Base-by-base conservation (phyloP, 139 green algal species). In the Yamagishiella unicocca region DNA sequence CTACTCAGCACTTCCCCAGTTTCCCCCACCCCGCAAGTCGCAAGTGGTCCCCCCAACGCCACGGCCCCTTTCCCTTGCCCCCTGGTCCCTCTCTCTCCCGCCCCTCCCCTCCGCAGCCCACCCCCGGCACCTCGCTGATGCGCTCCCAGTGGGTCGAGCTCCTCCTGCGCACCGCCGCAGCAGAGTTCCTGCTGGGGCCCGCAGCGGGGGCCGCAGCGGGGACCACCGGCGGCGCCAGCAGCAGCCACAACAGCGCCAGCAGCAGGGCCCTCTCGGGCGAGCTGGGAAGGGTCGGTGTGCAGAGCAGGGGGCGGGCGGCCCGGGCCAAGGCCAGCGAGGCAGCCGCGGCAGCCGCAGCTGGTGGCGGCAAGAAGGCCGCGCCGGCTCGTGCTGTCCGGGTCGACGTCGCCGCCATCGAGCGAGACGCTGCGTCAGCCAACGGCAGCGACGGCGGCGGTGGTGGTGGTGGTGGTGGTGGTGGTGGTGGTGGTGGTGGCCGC, bases 61-160 rank as follows among this genome's bases (percentile, higher is more conserved):
- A 35, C 58, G 17, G 6, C 58, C 58, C 17, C 58, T 9, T 21
- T n/a, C 14, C 38, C 42, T 40, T 64, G 40, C 1, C 35, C 68
- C 68, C 27, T 76, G 4, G 33, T 76, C 68, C 35, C 37, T 72
- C n/a, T 37, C 2, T 33, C 64, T 72, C 29, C 17, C 24, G 3
- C 17, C 64, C 19, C 27, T 1, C 7, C 21, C 25, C 1, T 40
- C 37, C 37, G 1, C 38, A 92, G 66, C 77, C 76, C 50, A 91
- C 91, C 75, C 62, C 85, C 25, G 92, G 95, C 80, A 90, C 95
- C 46, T 74, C 90, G 5, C 85, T 96, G 38, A 92, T 92, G 83
- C 89, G 93, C 2, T 92, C 89, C 40, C 91, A 95, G 88, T 95
- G 94, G 75, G 8, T 96, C 22, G 93, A 96, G 76, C 89, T 85